phyloP scores from a whole-genome alignment of 768 basidiomycete species.

The Rickenella mellea region DNA sequence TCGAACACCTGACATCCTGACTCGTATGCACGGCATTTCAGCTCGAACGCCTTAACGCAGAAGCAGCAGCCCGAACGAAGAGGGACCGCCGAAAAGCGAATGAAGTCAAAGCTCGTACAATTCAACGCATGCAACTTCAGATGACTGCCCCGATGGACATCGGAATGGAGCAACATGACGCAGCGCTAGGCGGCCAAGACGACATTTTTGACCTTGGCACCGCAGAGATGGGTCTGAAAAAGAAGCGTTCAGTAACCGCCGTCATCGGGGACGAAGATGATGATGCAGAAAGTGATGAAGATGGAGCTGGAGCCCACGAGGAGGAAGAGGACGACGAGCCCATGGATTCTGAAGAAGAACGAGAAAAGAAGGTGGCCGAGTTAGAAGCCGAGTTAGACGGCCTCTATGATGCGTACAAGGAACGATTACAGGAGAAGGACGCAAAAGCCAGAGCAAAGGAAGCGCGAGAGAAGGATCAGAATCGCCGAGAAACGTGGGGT shows the following conservation, averaged over 20 bases:
- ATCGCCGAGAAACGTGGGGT: conserved; percentile 67
- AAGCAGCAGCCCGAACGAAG: conserved; percentile 62
- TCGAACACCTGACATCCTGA: conserved; percentile 3
- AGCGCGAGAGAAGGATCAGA: conserved; percentile 60
- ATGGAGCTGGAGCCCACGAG: conserved; percentile 13
- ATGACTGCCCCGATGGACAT: conserved; percentile 99
- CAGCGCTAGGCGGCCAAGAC: conserved; percentile 67
- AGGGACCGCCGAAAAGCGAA: conserved; percentile 79
- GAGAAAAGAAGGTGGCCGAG: conserved; percentile 42
- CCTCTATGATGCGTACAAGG: conserved; percentile 81
- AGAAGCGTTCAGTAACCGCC: conserved; percentile 29
- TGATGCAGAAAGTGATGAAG: conserved; percentile 25
- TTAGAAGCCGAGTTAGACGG: conserved; percentile 86
- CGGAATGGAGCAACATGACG: conserved; percentile 76
- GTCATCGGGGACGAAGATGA: conserved; percentile 34
- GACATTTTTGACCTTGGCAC: conserved; percentile 82
- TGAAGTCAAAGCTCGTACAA: conserved; percentile 78
- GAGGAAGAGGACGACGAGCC: conserved; percentile 30
- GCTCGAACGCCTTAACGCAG: conserved; percentile 78
- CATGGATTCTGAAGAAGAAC: conserved; percentile 62
- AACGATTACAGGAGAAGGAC: conserved; percentile 72
- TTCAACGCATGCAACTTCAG: conserved; percentile 91
- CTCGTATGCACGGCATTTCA: conserved; percentile 20
- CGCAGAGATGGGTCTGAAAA: conserved; percentile 37
- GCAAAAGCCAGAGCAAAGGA: conserved; percentile 82